These are phyloP conservation scores for Metschnikowia noctiluminum DNA, from an alignment of 805 yeast species.

Conservation along the genomic window DNA sequence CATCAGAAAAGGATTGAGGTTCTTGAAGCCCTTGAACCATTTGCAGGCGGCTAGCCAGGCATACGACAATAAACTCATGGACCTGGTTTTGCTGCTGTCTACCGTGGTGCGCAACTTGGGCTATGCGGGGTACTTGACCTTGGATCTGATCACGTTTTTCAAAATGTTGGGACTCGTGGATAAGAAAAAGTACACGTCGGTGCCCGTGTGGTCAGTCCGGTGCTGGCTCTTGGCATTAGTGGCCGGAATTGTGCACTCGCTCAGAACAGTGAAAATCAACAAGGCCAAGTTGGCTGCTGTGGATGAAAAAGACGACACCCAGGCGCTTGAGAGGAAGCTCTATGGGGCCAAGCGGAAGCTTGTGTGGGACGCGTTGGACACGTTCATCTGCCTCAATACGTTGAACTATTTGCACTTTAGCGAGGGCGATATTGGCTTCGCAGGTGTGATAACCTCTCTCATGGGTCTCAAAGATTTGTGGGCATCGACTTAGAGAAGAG, in stretches of 20 bases:
- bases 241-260: conserved; percentile 58
- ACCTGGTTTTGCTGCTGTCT: conserved; percentile 51
- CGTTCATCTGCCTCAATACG: conserved; percentile 69
- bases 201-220: conserved; percentile 58
- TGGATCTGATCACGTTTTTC: conserved; percentile 64
- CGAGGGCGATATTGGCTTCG: conserved; percentile 80
- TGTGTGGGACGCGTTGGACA: conserved; percentile 73
- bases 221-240: conserved; percentile 76
- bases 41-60: conserved; percentile 65
- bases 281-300: conserved; percentile 31
- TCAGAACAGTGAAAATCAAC: conserved; percentile 51
- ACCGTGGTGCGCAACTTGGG: conserved; percentile 56
- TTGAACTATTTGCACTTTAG: conserved; percentile 56
- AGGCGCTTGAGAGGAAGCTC: conserved; percentile 42
- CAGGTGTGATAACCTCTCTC: conserved; percentile 78
- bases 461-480: conserved; percentile 75
- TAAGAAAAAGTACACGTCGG: conserved; percentile 42
- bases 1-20: conserved; percentile 80
- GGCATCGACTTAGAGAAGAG: conserved; percentile 38
- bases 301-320: conserved; percentile 26
- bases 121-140: conserved; percentile 57
- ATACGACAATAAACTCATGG: conserved; percentile 66
- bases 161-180: conserved; percentile 56
- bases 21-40: conserved; percentile 76
- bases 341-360: conserved; percentile 56